Conservation (phyloP, 306 rosid species). For the Vigna trinervia region DNA sequence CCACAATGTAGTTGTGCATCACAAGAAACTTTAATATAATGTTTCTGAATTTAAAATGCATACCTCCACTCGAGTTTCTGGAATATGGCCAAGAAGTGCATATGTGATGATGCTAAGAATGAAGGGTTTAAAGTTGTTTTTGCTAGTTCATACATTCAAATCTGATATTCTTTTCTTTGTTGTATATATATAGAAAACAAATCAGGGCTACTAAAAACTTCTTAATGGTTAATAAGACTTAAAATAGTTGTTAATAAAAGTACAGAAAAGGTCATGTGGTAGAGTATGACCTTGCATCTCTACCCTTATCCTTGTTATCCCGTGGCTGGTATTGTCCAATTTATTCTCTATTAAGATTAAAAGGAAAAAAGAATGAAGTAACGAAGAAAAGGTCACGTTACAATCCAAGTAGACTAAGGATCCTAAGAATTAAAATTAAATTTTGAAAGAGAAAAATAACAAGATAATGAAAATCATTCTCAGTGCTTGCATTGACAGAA, state of each 20-base stretch:
- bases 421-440: neutral
- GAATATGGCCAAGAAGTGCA: neutral
- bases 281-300: neutral
- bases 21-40: neutral
- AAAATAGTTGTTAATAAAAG: neutral
- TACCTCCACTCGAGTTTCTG: neutral
- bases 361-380: neutral
- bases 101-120: neutral
- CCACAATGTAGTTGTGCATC: neutral
- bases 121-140: neutral
- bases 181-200: no score
- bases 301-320: neutral
- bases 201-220: neutral
- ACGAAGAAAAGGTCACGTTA: neutral
- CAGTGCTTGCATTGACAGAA: no score
- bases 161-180: no score
- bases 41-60: constrained; percentile 13
- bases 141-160: neutral
- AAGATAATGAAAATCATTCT: no score
- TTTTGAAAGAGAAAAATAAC: no score
- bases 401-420: neutral
- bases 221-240: neutral
- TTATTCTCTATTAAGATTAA: neutral
- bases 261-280: neutral
- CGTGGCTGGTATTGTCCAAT: neutral